phyloP scores from a whole-genome alignment of 352 stramenopile species.

The Globisporangium rhizosaccharum region DNA sequence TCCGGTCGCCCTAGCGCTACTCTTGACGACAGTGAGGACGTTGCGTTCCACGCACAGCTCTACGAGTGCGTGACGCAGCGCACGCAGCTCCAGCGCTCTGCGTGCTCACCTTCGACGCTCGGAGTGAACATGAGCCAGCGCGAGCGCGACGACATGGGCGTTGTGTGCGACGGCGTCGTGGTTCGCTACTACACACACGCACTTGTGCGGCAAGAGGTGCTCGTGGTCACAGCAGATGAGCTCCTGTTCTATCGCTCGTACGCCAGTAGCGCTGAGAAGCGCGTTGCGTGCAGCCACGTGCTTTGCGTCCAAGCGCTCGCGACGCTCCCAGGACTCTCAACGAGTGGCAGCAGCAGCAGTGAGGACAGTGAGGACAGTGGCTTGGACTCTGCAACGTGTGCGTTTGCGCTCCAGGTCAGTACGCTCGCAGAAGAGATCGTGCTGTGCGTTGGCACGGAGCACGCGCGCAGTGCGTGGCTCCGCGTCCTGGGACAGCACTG shows the following conservation, averaged over 20 bases:
- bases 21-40: conserved; percentile 12
- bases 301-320: conserved; percentile 40
- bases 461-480: conserved; percentile 61
- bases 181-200: conserved; percentile 61
- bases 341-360: conserved; percentile 13
- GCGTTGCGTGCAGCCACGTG: conserved; percentile 33
- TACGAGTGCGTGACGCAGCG: conserved; percentile 58
- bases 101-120: conserved; percentile 45
- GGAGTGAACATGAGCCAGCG: conserved; percentile 62
- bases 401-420: conserved; percentile 63
- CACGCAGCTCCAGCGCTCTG: conserved; percentile 29
- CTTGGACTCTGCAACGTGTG: conserved; percentile 2
- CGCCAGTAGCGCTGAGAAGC: conserved; percentile 49
- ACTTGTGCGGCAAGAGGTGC: conserved; percentile 67
- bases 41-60: conserved; percentile 44
- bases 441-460: conserved; percentile 56
- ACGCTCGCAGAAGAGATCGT: conserved; percentile 74
- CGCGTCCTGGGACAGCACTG: conserved; percentile 59
- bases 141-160: conserved; percentile 47
- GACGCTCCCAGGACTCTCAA: neutral
- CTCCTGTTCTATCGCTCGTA: conserved; percentile 71
- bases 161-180: conserved; percentile 62
- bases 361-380: conserved; percentile 15
- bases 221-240: conserved; percentile 50
- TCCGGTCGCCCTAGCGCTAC: too few species aligned